These are phyloP conservation scores for Wickerhamiella domercqiae DNA, from an alignment of 805 yeast species.

Conservation along the genomic window DNA sequence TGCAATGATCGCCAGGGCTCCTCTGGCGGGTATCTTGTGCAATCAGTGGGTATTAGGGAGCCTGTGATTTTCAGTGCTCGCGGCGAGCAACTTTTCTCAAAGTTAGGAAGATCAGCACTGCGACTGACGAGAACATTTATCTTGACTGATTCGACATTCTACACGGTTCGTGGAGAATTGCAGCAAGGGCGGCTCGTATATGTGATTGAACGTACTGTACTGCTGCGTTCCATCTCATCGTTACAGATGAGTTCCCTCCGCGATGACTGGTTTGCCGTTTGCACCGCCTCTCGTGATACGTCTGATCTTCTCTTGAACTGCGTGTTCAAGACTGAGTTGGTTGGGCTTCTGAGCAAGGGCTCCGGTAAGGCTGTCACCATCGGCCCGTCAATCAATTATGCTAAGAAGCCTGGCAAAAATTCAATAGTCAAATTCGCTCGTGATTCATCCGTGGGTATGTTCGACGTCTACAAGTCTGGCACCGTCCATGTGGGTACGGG, in stretches of 20 bases:
- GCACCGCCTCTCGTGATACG: conserved; percentile 32
- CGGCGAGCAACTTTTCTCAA: conserved; percentile 68
- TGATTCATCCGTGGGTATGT: conserved; percentile 49
- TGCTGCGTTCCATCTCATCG: conserved; percentile 42
- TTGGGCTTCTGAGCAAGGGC: conserved; percentile 28
- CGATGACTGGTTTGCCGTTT: conserved; percentile 84
- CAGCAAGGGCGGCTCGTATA: conserved; percentile 46
- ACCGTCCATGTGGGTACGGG: conserved; percentile 67
- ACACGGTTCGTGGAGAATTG: conserved; percentile 58
- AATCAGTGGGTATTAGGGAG: conserved; percentile 54
- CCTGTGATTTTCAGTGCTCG: conserved; percentile 59
- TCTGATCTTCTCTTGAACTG: conserved; percentile 75
- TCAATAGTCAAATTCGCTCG: conserved; percentile 58
- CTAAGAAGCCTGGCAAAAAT: conserved; percentile 73
- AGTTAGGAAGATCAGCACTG: conserved; percentile 84
- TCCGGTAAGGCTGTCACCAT: conserved; percentile 34
- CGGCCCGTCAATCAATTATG: conserved; percentile 61
- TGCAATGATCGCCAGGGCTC: conserved; percentile 59
- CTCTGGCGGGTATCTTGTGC: conserved; percentile 59
- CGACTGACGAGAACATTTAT: conserved; percentile 60
- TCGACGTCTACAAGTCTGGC: conserved; percentile 78
- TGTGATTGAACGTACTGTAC: conserved; percentile 46
- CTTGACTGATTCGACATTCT: conserved; percentile 46
- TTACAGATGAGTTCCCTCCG: conserved; percentile 60
- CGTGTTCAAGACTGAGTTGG: conserved; percentile 76